Conservation (phyloP, 257 asterid genomes). For the Solanum peruvianum region DNA sequence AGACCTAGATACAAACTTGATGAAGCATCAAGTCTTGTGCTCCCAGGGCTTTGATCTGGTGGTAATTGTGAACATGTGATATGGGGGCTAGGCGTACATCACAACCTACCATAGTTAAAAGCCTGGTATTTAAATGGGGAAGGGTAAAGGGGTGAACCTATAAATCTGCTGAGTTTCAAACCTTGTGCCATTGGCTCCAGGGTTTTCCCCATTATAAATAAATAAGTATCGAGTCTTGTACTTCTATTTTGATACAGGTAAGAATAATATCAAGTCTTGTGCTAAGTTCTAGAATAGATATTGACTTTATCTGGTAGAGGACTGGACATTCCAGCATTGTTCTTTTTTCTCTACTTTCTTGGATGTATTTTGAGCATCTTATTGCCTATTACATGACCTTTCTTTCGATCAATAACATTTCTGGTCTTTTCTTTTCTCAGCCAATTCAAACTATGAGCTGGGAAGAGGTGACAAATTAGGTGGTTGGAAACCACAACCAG, state of each 20-base stretch:
- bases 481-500: slow-evolving; percentile 91
- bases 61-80: neutral
- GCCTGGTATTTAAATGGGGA: neutral
- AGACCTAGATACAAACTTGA: neutral
- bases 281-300: neutral
- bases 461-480: slow-evolving; percentile 90
- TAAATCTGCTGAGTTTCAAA: neutral
- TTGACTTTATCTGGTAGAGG: neutral
- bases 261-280: neutral
- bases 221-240: neutral
- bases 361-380: neutral
- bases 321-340: neutral
- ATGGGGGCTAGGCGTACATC: neutral
- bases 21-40: neutral
- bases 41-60: neutral
- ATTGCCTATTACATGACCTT: neutral
- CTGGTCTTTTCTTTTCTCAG: slow-evolving; percentile 24
- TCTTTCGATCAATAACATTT: neutral
- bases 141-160: neutral
- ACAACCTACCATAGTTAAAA: neutral
- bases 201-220: neutral
- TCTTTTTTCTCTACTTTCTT: neutral
- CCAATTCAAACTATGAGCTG: slow-evolving; percentile 93
- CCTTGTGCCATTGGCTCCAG: neutral
- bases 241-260: neutral